Base-by-base conservation (phyloP, 352 stramenopile genomes). In the Saprolegnia parasitica region DNA sequence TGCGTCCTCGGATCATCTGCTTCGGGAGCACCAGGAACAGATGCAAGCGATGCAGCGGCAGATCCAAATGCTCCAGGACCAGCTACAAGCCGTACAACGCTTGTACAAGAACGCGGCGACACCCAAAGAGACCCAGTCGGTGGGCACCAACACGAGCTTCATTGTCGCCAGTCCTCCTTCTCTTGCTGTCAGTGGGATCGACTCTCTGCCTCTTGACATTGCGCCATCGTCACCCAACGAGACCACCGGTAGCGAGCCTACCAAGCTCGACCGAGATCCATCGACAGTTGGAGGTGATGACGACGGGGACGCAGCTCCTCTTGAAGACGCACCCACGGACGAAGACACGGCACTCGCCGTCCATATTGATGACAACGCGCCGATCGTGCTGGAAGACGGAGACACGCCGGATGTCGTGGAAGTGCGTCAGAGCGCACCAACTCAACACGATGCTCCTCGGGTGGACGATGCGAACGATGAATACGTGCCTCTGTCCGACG, bases 131-230 rank as follows among this genome's bases (percentile, higher is more conserved):
- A 50, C 21, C 15, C 18, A n/a, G 20, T 24, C 16, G 4, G 37
- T 65, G 6, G 37, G 57, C 40, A 65, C 57, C 32, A 65, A 65
- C 57, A 65, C 57, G n/a, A 47, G 24, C 24, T 54, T 65, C 20
- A 11, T 40, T 6, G 1, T 49, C 3, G 4, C 42, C 13, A n/a
- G 18, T 49, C 13, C 42, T n/a, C 42, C 42, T 8, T 35, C 29
- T 35, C 29, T n/a, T n/a, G n/a, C 29, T 35, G 2, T 35, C 2
- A 35, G 2, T 35, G 29, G 29, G 29, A n/a, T 49, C 42, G 42
- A 49, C 1, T n/a, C 42, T n/a, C 18, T 49, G 42, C 42, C 42
- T 2, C 4, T n/a, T 2, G 18, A 49, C 4, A 8, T 4, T 49
- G 42, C 10, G 42, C 42, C 42, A 35, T 35, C 29, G 29, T 35